Conservation (phyloP, 768 basidiomycete genomes). For the Thelephora ganbajun region DNA sequence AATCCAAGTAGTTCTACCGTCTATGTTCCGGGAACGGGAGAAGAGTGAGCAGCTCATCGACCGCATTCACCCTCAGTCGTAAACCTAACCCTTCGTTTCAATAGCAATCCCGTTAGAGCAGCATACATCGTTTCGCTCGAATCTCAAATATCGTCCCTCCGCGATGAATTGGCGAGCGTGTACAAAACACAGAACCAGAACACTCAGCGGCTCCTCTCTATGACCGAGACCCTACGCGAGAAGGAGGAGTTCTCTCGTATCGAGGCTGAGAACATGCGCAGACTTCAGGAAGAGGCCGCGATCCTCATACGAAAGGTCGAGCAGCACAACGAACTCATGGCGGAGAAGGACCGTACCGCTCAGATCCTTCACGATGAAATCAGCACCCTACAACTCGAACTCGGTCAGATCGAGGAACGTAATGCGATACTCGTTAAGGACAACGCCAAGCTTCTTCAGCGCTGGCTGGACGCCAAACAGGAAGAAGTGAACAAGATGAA, state of each 20-base stretch:
- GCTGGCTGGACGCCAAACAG: slow-evolving; percentile 95
- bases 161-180: slow-evolving; percentile 84
- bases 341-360: slow-evolving; percentile 77
- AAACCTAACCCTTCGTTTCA: not conserved
- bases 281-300: slow-evolving; percentile 62
- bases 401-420: slow-evolving; percentile 78
- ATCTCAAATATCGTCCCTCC: slow-evolving; percentile 81
- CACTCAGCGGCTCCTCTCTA: slow-evolving; percentile 79
- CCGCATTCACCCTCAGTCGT: not conserved
- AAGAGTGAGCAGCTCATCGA: slow-evolving; percentile 47
- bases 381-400: slow-evolving; percentile 80
- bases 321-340: slow-evolving; percentile 74
- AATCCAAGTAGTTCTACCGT: slow-evolving; percentile 52
- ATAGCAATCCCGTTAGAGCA: slow-evolving; percentile 70
- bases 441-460: slow-evolving; percentile 88
- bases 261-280: slow-evolving; percentile 69
- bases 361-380: slow-evolving; percentile 95
- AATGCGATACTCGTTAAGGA: slow-evolving; percentile 82
- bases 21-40: slow-evolving; percentile 42
- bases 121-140: slow-evolving; percentile 89
- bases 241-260: slow-evolving; percentile 80
- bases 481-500: slow-evolving; percentile 91
- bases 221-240: slow-evolving; percentile 92
- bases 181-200: slow-evolving; percentile 97
- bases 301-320: slow-evolving; percentile 62